Evolutionary conservation across 768 basidiomycete species (phyloP), one percentile per base, ranked within the genome.

Genomic region (Gymnopilus dilepis): DNA sequence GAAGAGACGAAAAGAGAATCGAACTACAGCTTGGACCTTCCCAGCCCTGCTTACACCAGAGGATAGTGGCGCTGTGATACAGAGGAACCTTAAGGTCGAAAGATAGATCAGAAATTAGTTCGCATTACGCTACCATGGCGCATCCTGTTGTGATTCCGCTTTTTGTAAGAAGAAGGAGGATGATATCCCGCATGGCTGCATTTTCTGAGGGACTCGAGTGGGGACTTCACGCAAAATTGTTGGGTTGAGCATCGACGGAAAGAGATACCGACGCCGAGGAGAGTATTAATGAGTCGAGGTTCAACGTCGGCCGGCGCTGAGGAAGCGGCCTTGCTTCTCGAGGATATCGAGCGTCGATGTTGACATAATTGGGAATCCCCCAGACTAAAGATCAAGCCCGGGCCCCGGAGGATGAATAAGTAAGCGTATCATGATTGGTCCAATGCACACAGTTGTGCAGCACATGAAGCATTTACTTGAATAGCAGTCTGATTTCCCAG

Each of bases 341-440:
- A 69, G 63, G 63, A 61, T 45, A 65, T 54, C 63, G 63, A 69
- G 65, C 37, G 58, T 65, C 65, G 64, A 65, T 37, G 12, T 62
- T 57, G 62, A 55, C 47, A 37, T 58, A 54, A 61, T 56, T 56
- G 60, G 57, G 42, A 61, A 40, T n/a, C 59, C 56, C 53, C 48
- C 62, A 60, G 38, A 65, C 52, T 52, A 41, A 40, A 50, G 58
- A 47, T 53, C 38, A 38, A 22, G 58, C 53, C 60, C 58, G 59
- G 17, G 28, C 47, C 26, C 47, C 47, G 47, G 47, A 50, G 38
- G 63, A 50, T 48, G 57, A 61, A 64, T 65, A 65, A 64, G 59
- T 42, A 45, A 62, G 56, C 60, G 56, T 33, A 61, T 56, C 41
- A 38, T 52, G 38, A 68, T 65, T 65, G 64, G 67, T 34, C 58